Conservation (phyloP, 805 yeast genomes). For the Cyberlindnera galapagoensis region DNA sequence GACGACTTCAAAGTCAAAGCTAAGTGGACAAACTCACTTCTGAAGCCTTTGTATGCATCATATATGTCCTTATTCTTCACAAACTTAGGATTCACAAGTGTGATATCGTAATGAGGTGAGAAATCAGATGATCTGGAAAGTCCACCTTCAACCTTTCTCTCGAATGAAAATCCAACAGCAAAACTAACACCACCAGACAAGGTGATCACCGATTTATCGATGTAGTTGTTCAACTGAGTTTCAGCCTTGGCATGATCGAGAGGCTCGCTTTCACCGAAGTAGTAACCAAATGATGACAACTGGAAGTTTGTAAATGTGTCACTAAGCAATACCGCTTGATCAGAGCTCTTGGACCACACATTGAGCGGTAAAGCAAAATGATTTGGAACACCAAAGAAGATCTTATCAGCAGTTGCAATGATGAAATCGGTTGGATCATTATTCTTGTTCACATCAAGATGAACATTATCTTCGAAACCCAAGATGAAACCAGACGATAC, state of each 20-base stretch:
- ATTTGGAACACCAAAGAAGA: conserved; percentile 72
- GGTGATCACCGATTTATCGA: conserved; percentile 50
- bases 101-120: conserved; percentile 55
- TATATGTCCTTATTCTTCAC: conserved; percentile 43
- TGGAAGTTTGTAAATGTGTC: conserved; percentile 35
- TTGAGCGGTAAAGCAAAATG: conserved; percentile 48
- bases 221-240: conserved; percentile 22
- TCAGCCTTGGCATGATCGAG: conserved; percentile 16
- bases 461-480: conserved; percentile 59
- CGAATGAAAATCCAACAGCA: conserved; percentile 51
- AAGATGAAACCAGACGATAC: conserved; percentile 71
- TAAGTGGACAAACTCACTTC: conserved; percentile 79
- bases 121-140: conserved; percentile 37
- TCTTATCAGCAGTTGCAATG: conserved; percentile 52
- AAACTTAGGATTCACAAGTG: conserved; percentile 48
- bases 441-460: conserved; percentile 53
- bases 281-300: conserved; percentile 43
- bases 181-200: conserved; percentile 57
- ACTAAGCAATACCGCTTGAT: conserved; percentile 40
- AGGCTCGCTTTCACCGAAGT: conserved; percentile 26
- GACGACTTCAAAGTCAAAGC: conserved; percentile 48
- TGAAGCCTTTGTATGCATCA: conserved; percentile 75
- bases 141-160: conserved; percentile 32
- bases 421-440: conserved; percentile 67
- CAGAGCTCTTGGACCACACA: conserved; percentile 52